Percentiles rank a stretch among this genome's conserved stretches.
Evolutionary conservation across 2,329 filamentous ascomycete genomes (phyloP).

Genomic region (Parastagonospora nodorum): DNA sequence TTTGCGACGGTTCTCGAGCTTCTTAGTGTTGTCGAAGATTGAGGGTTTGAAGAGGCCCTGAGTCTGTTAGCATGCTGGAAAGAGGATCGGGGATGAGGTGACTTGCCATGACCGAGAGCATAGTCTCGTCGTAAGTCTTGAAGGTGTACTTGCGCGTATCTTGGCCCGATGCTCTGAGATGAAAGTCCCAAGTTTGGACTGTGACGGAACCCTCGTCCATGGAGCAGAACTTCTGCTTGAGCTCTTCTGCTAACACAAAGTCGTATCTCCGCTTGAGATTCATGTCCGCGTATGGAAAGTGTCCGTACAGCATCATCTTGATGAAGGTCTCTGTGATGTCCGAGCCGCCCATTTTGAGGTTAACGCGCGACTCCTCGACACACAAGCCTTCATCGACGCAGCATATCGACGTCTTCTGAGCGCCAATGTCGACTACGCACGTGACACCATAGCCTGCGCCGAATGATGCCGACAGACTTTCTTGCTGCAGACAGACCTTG

Average conservation of each 20-base stretch:
- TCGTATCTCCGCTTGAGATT: slow-evolving; percentile 90
- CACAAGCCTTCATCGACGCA: slow-evolving; percentile 97
- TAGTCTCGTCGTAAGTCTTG: slow-evolving; percentile 96
- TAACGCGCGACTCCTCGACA: slow-evolving; percentile 91
- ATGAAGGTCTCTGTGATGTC: slow-evolving; percentile 95
- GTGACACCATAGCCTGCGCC: slow-evolving; percentile 92
- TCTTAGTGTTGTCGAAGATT: slow-evolving; percentile 82
- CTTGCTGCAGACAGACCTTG: slow-evolving; percentile 91
- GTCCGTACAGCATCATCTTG: slow-evolving; percentile 97
- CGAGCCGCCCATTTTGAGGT: slow-evolving; percentile 89
- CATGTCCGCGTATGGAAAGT: slow-evolving; percentile 94
- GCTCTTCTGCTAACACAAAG: slow-evolving; percentile 89
- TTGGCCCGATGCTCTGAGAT: slow-evolving; percentile 84
- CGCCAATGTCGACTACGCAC: slow-evolving; percentile 94
- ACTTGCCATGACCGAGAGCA: slow-evolving; percentile 80
- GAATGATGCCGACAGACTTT: slow-evolving; percentile 92
- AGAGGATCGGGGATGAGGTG: background rate
- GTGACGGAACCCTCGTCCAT: slow-evolving; percentile 89
- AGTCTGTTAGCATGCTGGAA: slow-evolving; percentile 9
- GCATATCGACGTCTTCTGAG: slow-evolving; percentile 95
- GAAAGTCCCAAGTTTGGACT: slow-evolving; percentile 86
- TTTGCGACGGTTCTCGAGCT: slow-evolving; percentile 78
- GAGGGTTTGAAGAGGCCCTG: slow-evolving; percentile 84
- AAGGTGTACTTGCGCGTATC: slow-evolving; percentile 92
- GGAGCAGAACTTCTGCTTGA: slow-evolving; percentile 92